These are phyloP conservation scores for Yamagishiella unicocca DNA, from an alignment of 139 green algal species.

Conservation along the genomic window DNA sequence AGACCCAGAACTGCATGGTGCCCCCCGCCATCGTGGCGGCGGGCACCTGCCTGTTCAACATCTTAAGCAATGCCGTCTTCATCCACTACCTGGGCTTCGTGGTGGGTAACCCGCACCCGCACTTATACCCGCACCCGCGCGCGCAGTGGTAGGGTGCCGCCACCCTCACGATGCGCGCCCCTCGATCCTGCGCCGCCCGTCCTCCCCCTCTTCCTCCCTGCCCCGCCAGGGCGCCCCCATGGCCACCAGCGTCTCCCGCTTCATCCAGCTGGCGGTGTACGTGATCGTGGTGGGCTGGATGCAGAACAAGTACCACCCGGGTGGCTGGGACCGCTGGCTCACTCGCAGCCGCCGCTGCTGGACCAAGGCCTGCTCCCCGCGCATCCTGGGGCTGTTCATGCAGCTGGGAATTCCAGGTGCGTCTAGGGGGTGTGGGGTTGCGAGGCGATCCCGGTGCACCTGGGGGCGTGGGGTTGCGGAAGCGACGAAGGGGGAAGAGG, in stretches of 20 bases:
- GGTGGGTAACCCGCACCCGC: slow-evolving; percentile 11
- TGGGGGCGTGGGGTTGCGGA: no score
- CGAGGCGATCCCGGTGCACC: no score
- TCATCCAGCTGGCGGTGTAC: slow-evolving; percentile 28
- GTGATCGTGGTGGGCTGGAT: not conserved
- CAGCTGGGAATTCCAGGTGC: slow-evolving; percentile 29
- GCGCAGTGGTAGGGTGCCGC: no score
- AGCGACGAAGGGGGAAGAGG: no score
- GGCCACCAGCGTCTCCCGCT: slow-evolving; percentile 23
- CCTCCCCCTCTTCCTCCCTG: no score
- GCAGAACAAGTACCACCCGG: slow-evolving; percentile 37
- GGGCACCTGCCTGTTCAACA: slow-evolving; percentile 51
- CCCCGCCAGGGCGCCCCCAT: not conserved
- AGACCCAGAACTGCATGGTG: slow-evolving; percentile 65
- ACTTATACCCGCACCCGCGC: not conserved
- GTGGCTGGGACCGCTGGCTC: slow-evolving; percentile 25
- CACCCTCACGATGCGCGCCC: no score
- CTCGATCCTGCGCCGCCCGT: no score
- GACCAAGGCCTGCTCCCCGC: slow-evolving; percentile 4
- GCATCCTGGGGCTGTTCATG: slow-evolving; percentile 15
- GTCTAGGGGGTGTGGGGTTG: not conserved
- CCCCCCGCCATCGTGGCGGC: slow-evolving; percentile 46
- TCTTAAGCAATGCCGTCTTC: slow-evolving; percentile 45
- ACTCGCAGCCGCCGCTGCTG: slow-evolving; percentile 15
- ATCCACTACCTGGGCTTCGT: slow-evolving; percentile 53